These are phyloP conservation scores for Acacia melanoxylon DNA, from an alignment of 306 rosid species.

Conservation along the genomic window DNA sequence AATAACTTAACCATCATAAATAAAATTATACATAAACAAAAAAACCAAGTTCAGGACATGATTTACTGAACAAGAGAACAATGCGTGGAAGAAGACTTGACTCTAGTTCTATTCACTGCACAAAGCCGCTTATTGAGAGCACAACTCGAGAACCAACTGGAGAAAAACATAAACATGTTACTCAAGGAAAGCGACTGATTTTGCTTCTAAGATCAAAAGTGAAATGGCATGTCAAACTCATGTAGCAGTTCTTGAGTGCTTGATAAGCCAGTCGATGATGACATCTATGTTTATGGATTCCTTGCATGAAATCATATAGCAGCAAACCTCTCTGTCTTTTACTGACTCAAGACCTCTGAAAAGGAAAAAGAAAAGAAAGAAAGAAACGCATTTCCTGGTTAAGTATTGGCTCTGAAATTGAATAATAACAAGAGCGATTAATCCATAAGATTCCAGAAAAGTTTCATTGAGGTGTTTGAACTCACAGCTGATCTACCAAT, in stretches of 20 bases:
- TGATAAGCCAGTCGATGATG: slow-evolving; percentile 77
- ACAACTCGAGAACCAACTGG: too few relatives aligned
- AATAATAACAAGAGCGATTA: background rate
- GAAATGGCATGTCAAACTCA: slow-evolving; percentile 20
- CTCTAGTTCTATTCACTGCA: too few relatives aligned
- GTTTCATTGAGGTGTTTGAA: background rate
- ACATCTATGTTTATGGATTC: slow-evolving; percentile 66
- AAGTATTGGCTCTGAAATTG: background rate
- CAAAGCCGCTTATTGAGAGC: too few relatives aligned
- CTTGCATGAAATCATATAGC: slow-evolving; percentile 79
- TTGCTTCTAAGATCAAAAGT: too few relatives aligned
- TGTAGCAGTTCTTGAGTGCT: slow-evolving; percentile 63
- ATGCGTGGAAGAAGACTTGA: slow-evolving; percentile 1
- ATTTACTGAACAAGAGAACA: slow-evolving; percentile 3
- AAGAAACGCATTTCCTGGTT: background rate
- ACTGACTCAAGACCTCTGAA: slow-evolving; percentile 63
- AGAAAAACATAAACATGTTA: too few relatives aligned
- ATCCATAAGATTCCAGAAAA: background rate
- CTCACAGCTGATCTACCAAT: slow-evolving; percentile 67
- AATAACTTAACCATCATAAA: background rate
- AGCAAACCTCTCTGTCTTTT: slow-evolving; percentile 62
- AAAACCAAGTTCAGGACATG: background rate
- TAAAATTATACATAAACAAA: too few relatives aligned
- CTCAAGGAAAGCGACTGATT: too few relatives aligned
- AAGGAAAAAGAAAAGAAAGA: background rate